Percentiles rank a stretch among this genome's conserved stretches.
Conservation (phyloP, 371 early-diverging fungal species). For the Apophysomyces variabilis region DNA sequence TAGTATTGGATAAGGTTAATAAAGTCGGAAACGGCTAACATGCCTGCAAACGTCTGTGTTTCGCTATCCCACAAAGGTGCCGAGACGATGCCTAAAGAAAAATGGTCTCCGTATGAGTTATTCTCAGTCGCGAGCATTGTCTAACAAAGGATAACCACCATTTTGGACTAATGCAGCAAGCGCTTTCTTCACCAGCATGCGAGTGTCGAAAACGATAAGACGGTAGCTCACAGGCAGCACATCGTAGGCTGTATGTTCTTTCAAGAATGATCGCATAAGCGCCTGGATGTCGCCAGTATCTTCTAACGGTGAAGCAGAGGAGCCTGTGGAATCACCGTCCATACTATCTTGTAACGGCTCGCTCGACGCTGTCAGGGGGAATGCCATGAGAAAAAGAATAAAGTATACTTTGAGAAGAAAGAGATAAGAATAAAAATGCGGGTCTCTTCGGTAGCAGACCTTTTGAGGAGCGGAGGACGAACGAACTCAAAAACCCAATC, state of each 20-base stretch:
- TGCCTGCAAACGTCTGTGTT: conserved; percentile 82
- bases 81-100: conserved; percentile 80
- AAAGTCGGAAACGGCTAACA: conserved; percentile 93
- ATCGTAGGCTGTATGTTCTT: conserved; percentile 86
- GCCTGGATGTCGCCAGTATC: conserved; percentile 45
- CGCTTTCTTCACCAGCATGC: conserved; percentile 90
- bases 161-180: conserved; percentile 91
- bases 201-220: conserved; percentile 90
- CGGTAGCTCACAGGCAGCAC: conserved; percentile 90
- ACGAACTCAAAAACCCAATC: no score
- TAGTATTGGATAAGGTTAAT: conserved; percentile 92
- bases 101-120: not conserved
- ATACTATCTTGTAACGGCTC: conserved; percentile 1
- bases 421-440: not conserved
- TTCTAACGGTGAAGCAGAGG: conserved; percentile 11
- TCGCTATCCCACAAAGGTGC: conserved; percentile 92
- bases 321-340: conserved; percentile 8
- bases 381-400: not conserved
- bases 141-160: conserved; percentile 51
- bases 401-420: no score
- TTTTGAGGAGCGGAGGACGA: no score
- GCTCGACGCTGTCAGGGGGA: not conserved
- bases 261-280: conserved; percentile 67
- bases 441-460: not conserved
- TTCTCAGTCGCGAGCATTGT: not conserved